Base-by-base conservation (phyloP, 139 green algal genomes). In the Coccomyxa sp. region DNA sequence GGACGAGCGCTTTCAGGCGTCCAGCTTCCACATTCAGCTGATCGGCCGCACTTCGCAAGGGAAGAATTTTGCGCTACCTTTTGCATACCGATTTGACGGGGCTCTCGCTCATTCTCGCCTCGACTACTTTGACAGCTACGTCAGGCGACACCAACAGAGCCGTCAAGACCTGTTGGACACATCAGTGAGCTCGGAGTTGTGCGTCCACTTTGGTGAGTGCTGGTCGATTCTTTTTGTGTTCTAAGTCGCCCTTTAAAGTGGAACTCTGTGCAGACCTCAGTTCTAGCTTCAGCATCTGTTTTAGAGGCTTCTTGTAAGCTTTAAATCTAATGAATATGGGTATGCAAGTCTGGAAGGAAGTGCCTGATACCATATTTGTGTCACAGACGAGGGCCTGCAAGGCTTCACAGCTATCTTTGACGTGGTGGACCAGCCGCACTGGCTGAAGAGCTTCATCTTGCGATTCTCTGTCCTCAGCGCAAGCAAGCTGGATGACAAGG, bases 401-500 rank as follows among this genome's bases (percentile, higher is more conserved):
- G 23, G 38, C 18, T 77, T 83, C 23, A 71, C 67, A 13, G 67
- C 67, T 23, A 67, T 83, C 32, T 67, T 83, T 13, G 32, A 83
- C 21, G 67, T 79, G 12, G 21, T 75, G 23, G 80, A 67, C 32
- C 71, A 77, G 66, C 67, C 80, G 25, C 30, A 45, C 11, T 79
- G 67, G 80, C 38, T 83, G 14, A 83, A 83, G 67, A 30, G 31
- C 23, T 14, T 83, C 21, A 45, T 83, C 32, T 66, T 83, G 80
- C 71, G 38, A 27, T 83, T 83, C 25, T 32, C 67, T 4, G 31
- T 83, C 23, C 31, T 83, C 13, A 63, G 30, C 15, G 32, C 25
- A 31, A 77, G 38, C 17, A 27, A 32, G 12, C 31, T 80, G 76
- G 76, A 80, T 80, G 76, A 80, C 31, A 21, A 71, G 21, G 63